A percentile compares a stretch with the other conserved stretches of the same genome.
These are phyloP conservation scores for Ceriops decandra DNA, from an alignment of 345 rosid species.

Conservation along the genomic window DNA sequence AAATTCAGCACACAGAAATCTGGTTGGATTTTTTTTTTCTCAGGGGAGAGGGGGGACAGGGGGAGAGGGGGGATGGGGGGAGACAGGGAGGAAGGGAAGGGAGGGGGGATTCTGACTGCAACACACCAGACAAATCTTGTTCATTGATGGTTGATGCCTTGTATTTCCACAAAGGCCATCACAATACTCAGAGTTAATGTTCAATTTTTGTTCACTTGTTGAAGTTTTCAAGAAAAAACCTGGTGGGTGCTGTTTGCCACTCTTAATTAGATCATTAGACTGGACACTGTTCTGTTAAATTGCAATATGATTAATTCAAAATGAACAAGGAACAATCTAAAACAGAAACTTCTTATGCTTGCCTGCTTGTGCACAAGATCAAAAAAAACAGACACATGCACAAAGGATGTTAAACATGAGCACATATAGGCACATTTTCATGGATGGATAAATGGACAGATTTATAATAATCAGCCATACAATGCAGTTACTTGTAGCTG, in stretches of 20 bases:
- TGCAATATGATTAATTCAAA: constrained; percentile 5
- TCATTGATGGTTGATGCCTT: constrained; percentile 24
- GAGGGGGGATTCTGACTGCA: constrained; percentile 11
- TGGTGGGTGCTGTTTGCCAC: constrained; percentile 21
- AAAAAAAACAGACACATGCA: no score
- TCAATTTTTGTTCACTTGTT: constrained; percentile 33
- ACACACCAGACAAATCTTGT: constrained; percentile 42
- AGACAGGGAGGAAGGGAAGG: no score
- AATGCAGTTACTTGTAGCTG: neutral
- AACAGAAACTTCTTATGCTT: neutral
- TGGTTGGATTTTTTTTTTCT: no score
- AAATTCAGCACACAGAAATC: neutral
- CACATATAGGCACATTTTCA: no score
- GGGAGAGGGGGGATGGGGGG: no score
- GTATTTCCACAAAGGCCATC: constrained; percentile 37
- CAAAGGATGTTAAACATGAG: no score
- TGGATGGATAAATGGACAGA: no score
- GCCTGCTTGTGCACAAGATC: no score
- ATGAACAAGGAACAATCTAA: neutral
- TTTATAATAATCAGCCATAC: neutral
- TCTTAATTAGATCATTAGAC: constrained; percentile 21
- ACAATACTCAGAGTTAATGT: constrained; percentile 19
- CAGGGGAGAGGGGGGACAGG: neutral
- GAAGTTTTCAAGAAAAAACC: constrained; percentile 26
- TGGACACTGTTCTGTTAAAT: constrained; percentile 26